Evolutionary conservation across 1,284 basidiomycete species (phyloP).

Genomic region (Coniferiporia weirii): DNA sequence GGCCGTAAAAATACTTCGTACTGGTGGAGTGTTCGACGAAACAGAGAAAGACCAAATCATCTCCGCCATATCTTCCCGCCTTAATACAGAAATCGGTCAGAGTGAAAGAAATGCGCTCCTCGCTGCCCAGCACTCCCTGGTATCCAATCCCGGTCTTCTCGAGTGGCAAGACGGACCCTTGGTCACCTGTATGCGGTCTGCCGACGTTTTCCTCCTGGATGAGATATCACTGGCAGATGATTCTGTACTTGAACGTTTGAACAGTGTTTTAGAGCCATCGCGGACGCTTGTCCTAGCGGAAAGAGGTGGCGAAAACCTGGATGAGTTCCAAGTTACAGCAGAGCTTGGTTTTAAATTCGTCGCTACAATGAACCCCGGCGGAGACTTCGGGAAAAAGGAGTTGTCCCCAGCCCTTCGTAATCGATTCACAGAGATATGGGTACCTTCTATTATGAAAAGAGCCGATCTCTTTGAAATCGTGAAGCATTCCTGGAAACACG

Average conservation of each 20-base stretch:
- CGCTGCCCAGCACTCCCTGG: conserved; percentile 22
- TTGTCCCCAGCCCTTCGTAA: conserved; percentile 95
- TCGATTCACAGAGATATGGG: conserved; percentile 99
- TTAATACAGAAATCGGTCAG: conserved; percentile 29
- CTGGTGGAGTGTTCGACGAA: conserved; percentile 26
- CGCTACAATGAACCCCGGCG: conserved; percentile 99
- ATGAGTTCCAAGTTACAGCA: conserved; percentile 66
- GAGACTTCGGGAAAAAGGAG: conserved; percentile 99
- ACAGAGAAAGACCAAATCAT: conserved; percentile 35
- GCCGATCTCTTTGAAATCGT: conserved; percentile 81
- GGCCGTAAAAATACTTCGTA: conserved; percentile 38
- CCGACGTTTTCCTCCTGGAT: conserved; percentile 88
- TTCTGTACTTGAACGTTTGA: conserved; percentile 95
- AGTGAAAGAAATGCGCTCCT: conserved; percentile 22
- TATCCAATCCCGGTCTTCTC: conserved; percentile 67
- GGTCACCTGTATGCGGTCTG: conserved; percentile 85
- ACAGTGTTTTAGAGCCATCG: conserved; percentile 91
- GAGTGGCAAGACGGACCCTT: conserved; percentile 97
- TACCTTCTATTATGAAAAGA: conserved; percentile 79
- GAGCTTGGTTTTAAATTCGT: conserved; percentile 78
- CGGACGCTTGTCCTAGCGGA: conserved; percentile 92
- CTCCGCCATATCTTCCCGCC: conserved; percentile 34
- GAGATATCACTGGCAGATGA: conserved; percentile 99
- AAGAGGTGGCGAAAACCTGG: conserved; percentile 73
- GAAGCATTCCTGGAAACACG: conserved; percentile 62